Evolutionary conservation across 345 rosid species (phyloP), one percentile per base, ranked within the genome.

Genomic region (Murraya koenigii): DNA sequence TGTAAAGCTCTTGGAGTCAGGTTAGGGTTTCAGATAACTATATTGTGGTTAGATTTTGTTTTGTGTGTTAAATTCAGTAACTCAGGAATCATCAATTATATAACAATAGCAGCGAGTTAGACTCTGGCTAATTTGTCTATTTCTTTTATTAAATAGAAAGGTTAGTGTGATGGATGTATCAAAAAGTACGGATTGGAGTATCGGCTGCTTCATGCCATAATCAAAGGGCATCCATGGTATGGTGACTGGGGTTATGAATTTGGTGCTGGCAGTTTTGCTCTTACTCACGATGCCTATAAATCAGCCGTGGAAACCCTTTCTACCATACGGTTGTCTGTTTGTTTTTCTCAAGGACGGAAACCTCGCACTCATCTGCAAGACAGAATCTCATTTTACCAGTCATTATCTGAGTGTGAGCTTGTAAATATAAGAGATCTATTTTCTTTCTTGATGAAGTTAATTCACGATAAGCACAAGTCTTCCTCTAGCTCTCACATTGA

Each of bases 151-250:
- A 41, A 82, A 76, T 90, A 90, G 93, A 69, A 89, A 88, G 87
- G 87, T 91, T 68, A 89, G 88, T 44, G 93, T 91, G 68, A 91
- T 89, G 93, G 95, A 91, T 76, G 92, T 89, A n/a, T 91, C 93
- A 0, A 88, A 84, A 91, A 91, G 78, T 91, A 84, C 54, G 88
- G 90, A 11, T 26, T 87, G 82, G 92, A 91, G 30, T 91, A 88
- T 61, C 85, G 95, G 38, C 80, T 91, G 19, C 88, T 91, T 60
- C 90, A 91, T 81, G 91, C 92, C 23, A 78, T 89, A 69, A 85
- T 77, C 36, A 87, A 84, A 62, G 93, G 92, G 23, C 81, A 75
- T 69, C 81, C 93, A 2, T 89, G 95, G 95, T 91, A 91, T 77
- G 93, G 93, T 38, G 84, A 89, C 38, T 91, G 93, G 95, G 93